Evolutionary conservation across 2,329 filamentous ascomycete genomes (phyloP), one percentile per base, ranked within the genome.

Genomic region (Aspergillus pseudonomiae): DNA sequence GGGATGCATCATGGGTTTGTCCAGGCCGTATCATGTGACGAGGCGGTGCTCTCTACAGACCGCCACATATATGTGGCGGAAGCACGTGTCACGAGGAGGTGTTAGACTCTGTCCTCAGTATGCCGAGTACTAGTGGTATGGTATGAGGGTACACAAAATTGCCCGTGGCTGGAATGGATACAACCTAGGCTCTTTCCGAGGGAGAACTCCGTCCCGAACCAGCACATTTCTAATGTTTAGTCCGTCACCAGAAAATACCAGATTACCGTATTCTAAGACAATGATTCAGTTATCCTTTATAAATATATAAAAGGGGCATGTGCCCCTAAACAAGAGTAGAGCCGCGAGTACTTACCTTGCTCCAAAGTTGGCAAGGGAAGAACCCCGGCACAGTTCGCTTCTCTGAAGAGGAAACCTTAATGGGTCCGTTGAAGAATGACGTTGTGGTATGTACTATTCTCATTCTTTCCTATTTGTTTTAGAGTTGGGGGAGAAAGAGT

Each of bases 231-330:
- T n/a, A 32, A 30, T 32, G 19, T 9, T 12, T 52, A 32, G 30
- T 52, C 30, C 16, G 19, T 34, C 28, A 5, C 11, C 45, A 21
- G 4, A 34, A 12, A 52, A 11, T n/a, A 34, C n/a, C 52, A n/a
- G 11, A 52, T 28, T 52, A 52, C 19, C 52, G 14, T 54, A 19
- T 6, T 19, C 24, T 36, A 19, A 55, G 52, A 55, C 52, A 55
- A 55, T 55, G 32, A 55, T 55, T 39, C 52, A 55, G 11, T 39
- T 55, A n/a, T 39, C 36, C 11, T 55, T 55, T 55, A 41, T 41
- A 19, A 10, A n/a, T 10, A 19, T 41, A 55, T 39, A 55, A 55
- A 24, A 55, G 52, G 52, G 52, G 52, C 3, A 24, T 55, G 4
- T 19, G n/a, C 19, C 34, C 30, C 10, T 21, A 54, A 54, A 36